Percentiles rank a stretch among this genome's conserved stretches.
Conservation (phyloP, 305 asterid species). For the Fraxinus dipetala region DNA sequence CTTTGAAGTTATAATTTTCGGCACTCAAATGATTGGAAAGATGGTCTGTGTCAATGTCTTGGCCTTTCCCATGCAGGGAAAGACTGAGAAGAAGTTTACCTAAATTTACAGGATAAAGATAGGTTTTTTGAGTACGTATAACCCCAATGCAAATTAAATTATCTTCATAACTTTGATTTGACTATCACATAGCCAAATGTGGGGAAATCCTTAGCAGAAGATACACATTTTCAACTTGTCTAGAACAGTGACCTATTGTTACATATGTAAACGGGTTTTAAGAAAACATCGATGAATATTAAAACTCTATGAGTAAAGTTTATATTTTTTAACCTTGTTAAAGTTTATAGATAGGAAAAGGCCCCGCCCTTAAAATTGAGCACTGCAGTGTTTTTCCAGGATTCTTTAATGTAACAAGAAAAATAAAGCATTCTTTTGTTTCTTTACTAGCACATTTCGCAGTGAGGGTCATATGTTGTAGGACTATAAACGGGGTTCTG, state of each 20-base stretch:
- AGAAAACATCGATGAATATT: not conserved
- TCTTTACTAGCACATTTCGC: not conserved
- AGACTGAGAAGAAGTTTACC: conserved; percentile 72
- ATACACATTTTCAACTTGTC: conserved; percentile 4
- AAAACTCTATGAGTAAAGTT: not conserved
- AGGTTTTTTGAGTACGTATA: not conserved
- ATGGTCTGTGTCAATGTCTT: conserved; percentile 34
- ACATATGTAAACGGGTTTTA: not conserved
- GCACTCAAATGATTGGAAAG: conserved; percentile 30
- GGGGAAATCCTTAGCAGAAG: not conserved
- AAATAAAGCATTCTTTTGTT: not conserved
- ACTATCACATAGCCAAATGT: not conserved
- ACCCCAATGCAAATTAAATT: not conserved
- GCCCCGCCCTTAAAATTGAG: not conserved
- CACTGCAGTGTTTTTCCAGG: not conserved
- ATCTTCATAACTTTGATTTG: not conserved
- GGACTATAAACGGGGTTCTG: not conserved
- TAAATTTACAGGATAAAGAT: conserved; percentile 27
- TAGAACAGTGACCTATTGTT: not conserved
- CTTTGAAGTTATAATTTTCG: conserved; percentile 22
- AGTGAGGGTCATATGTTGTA: not conserved
- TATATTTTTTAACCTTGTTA: not conserved
- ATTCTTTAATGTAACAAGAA: not conserved
- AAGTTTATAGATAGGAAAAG: not conserved
- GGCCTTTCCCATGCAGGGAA: conserved; percentile 58